Conservation (phyloP, 2,329 filamentous ascomycete genomes). For the Nigrospora oryzae region DNA sequence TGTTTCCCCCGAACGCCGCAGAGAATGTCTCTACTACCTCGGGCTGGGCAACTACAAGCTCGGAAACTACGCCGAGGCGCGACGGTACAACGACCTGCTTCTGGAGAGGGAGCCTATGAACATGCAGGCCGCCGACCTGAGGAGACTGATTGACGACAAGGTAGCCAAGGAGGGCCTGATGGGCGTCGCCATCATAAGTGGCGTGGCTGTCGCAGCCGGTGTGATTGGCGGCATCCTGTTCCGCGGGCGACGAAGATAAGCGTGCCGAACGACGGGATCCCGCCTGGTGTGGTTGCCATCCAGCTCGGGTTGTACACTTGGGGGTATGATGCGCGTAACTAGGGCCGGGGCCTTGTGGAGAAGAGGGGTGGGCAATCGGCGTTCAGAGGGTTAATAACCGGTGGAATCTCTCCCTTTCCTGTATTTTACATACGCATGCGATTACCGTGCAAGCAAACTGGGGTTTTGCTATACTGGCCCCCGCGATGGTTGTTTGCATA, state of each 20-base stretch:
- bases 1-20: conserved; percentile 79
- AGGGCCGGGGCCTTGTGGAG: too few relatives aligned
- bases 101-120: conserved; percentile 88
- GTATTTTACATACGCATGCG: too few relatives aligned
- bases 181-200: conserved; percentile 90
- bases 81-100: conserved; percentile 88
- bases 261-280: background rate
- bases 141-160: conserved; percentile 86
- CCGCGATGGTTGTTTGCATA: too few relatives aligned
- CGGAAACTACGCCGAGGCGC: conserved; percentile 91
- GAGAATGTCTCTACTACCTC: conserved; percentile 97
- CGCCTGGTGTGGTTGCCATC: background rate
- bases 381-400: too few relatives aligned
- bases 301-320: background rate
- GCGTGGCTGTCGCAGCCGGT: conserved; percentile 87
- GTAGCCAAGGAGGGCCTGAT: conserved; percentile 90
- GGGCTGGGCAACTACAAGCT: conserved; percentile 97
- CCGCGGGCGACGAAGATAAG: conserved; percentile 50
- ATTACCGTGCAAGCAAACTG: too few relatives aligned
- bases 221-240: conserved; percentile 83
- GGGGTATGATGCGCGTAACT: too few relatives aligned
- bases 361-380: too few relatives aligned
- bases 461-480: too few relatives aligned
- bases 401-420: background rate
- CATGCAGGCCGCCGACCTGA: conserved; percentile 80